Percentiles rank a stretch among this genome's conserved stretches.
phyloP scores from a whole-genome alignment of 2,329 filamentous ascomycete genomes.

The Aspergillus hiratsukae region DNA sequence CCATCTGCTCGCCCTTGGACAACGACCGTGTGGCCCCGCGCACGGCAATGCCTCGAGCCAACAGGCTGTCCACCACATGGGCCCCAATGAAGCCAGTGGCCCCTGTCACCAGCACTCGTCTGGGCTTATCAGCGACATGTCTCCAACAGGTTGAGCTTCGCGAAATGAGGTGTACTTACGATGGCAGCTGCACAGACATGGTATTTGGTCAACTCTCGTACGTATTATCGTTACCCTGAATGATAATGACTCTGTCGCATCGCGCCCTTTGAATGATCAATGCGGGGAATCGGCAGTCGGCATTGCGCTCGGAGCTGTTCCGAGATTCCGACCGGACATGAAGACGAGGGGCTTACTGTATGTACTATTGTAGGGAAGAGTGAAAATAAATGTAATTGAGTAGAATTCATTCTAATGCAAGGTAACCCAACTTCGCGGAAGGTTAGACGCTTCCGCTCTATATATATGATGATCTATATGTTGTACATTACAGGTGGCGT shows the following conservation, averaged over 20 bases:
- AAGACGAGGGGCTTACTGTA: no score
- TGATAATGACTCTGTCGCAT: not conserved
- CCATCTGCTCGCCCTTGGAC: conserved; percentile 30
- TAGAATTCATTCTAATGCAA: not conserved
- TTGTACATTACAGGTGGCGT: not conserved
- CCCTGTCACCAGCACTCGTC: conserved; percentile 22
- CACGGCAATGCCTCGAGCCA: conserved; percentile 19
- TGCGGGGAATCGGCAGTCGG: not conserved
- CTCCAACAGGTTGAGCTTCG: not conserved
- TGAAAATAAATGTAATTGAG: not conserved
- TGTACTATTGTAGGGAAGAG: not conserved
- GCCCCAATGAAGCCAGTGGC: conserved; percentile 27
- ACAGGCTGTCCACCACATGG: conserved; percentile 24
- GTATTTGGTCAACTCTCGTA: not conserved
- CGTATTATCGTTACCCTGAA: not conserved
- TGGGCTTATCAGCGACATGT: not conserved
- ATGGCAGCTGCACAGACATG: not conserved
- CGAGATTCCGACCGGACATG: not conserved
- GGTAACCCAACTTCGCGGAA: not conserved
- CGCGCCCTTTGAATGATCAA: not conserved
- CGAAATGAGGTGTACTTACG: not conserved
- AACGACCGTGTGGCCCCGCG: conserved; percentile 21
- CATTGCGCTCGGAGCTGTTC: not conserved
- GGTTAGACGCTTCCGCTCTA: not conserved
- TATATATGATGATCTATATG: not conserved